Base-by-base conservation (phyloP, 2,329 filamentous ascomycete genomes). In the Corniculantispora saksenae region DNA sequence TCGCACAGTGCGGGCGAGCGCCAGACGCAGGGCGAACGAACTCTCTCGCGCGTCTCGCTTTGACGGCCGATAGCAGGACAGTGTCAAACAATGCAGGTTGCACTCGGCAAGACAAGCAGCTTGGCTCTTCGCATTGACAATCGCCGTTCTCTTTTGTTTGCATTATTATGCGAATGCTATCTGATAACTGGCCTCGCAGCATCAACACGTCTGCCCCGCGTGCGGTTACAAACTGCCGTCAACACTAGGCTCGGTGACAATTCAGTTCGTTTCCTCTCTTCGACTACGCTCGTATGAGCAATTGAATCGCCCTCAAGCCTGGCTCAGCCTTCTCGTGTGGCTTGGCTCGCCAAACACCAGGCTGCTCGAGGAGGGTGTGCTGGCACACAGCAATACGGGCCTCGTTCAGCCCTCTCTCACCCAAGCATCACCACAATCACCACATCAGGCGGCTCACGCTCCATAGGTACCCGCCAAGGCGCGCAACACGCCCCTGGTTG, bases 11-110 rank as follows among this genome's bases (percentile, higher is more conserved):
- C 25, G 48, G 38, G 38, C 17, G 12, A 21, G 23, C 13, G 19
- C 50, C 29, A 55, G 15, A 48, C n/a, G 23, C 13, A n/a, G 50
- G 29, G 27, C 38, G n/a, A 25, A n/a, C 29, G 23, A 32, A 32
- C 32, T 32, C 32, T 32, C 10, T 32, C 6, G 15, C 23, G 21
- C 35, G 35, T 25, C 45, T 62, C 38, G 50, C 50, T 62, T 55
- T 55, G 60, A 62, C 25, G 40, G 25, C 50, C 10, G 9, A 32
- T 35, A 45, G 32, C 48, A 45, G 32, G 32, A 32, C 32, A 32
- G 32, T 32, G 48, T 54, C 60, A 62, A 62, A 55, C 50, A 32
- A 43, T 40, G 21, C 50, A 19, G 23, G 60, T 62, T 25, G 19
- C 60, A 62, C 60, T 19, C 47, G 23, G 60, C 25, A 17, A 43